A percentile compares a stretch with the other conserved stretches of the same genome.
phyloP scores from a whole-genome alignment of 768 basidiomycete species.

The Leccinum pellstonianum region DNA sequence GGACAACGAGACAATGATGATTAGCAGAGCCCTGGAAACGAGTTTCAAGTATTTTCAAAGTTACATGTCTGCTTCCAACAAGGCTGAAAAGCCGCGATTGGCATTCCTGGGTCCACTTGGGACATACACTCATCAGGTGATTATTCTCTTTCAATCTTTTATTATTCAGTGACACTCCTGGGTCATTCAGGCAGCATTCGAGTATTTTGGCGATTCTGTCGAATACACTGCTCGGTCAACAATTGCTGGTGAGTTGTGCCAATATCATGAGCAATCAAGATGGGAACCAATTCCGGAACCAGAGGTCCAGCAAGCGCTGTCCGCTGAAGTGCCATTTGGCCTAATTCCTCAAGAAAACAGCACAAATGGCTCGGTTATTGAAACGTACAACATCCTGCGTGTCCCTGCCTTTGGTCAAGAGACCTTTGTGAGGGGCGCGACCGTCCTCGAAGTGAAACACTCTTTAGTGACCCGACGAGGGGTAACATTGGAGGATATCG shows the following conservation, averaged over 20 bases:
- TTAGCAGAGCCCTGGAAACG: slow-evolving; percentile 1
- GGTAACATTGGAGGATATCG: slow-evolving; percentile 52
- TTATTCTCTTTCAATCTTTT: slow-evolving; percentile 4
- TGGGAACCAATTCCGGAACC: slow-evolving; percentile 4
- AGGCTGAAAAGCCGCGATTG: slow-evolving; percentile 31
- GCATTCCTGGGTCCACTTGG: slow-evolving; percentile 67
- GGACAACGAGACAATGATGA: slow-evolving; percentile 7
- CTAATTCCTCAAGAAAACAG: slow-evolving; percentile 84
- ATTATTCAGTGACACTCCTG: slow-evolving; percentile 21
- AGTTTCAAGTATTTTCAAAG: slow-evolving; percentile 9
- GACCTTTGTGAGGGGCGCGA: slow-evolving; percentile 59
- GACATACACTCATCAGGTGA: slow-evolving; percentile 68
- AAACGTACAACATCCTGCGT: slow-evolving; percentile 70
- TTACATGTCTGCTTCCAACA: slow-evolving; percentile 8
- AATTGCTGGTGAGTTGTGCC: slow-evolving; percentile 38
- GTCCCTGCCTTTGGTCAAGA: slow-evolving; percentile 34
- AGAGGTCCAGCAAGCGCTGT: slow-evolving; percentile 63
- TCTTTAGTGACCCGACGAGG: slow-evolving; percentile 66
- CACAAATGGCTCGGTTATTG: slow-evolving; percentile 68
- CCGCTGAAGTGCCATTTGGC: slow-evolving; percentile 44
- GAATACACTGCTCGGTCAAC: slow-evolving; percentile 42
- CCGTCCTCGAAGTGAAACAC: slow-evolving; percentile 61
- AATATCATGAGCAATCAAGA: background rate
- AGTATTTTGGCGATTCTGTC: slow-evolving; percentile 45
- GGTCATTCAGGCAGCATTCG: slow-evolving; percentile 42